Base-by-base conservation (phyloP, 495 filamentous ascomycete species). In the Geopyxis carbonaria region DNA sequence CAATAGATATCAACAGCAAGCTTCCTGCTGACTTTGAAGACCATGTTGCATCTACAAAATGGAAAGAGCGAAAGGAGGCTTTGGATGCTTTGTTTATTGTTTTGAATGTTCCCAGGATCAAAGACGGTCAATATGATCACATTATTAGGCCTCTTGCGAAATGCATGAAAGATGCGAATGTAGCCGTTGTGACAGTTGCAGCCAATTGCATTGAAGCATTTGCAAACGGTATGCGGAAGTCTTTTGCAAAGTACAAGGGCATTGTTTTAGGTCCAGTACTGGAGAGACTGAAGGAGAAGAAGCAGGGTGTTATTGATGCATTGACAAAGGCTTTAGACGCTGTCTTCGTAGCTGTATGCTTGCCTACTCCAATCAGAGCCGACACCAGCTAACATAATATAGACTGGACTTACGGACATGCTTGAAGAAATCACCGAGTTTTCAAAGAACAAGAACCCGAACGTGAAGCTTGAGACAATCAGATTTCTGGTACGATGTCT, bases 91-190 rank as follows among this genome's bases (percentile, higher is more conserved):
- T 94, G 2, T 76, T 77, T 51, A 65, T 65, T 9, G 65, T 71
- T 6, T 59, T 91, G 38, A 93, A 95, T 53, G 75, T 89, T 13
- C 86, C 89, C 16, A 72, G 77, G 38, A 93, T 99, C 56, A 86
- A 92, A 58, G 89, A 95, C 42, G 85, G 72, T 2, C 77, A 76
- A 28, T 99, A 79, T 46, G 70, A 76, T 57, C 85, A 95, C 45
- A 73, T 93, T 51, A 71, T 80, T 30, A 69, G 76, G 31, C 70
- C 67, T 4, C 62, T 95, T 31, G 89, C 89, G 20, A 95, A 94
- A 57, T 81, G 72, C 49, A 95, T 95, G 87, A 95, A 95, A 57
- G 91, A 99, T 54, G 89, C 91, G 34, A 99, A 99, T 52, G 76
- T 99, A 51, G 80, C 81, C 5, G 89, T 95, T 30, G 91, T 92